phyloP scores from a whole-genome alignment of 805 yeast genomes.

The Candida rishiriensis region DNA sequence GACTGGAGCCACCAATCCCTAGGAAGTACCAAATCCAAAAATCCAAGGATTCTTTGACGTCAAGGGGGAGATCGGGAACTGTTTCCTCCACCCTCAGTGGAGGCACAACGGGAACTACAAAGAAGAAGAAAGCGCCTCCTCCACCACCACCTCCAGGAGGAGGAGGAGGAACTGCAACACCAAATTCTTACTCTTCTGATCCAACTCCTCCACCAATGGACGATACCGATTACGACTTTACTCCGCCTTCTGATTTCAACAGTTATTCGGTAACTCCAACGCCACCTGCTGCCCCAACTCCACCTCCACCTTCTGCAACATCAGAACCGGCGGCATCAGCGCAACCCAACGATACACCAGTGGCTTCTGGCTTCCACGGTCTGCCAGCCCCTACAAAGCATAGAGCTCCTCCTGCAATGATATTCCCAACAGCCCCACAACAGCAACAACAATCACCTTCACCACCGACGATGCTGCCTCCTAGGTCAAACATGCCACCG shows the following conservation, averaged over 20 bases:
- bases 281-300: conserved; percentile 5
- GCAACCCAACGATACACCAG: conserved; percentile 7
- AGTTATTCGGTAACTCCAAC: conserved; percentile 1
- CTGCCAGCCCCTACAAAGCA: conserved; percentile 23
- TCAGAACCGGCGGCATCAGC: conserved; percentile 12
- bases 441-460: conserved; percentile 4
- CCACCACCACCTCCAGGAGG: conserved; percentile 35
- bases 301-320: conserved; percentile 9
- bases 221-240: conserved; percentile 17
- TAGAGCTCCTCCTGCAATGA: conserved; percentile 15
- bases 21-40: conserved; percentile 40
- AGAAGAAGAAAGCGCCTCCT: conserved; percentile 32
- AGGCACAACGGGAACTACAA: conserved; percentile 11
- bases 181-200: conserved; percentile 13
- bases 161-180: conserved; percentile 3
- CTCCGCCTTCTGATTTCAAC: conserved; percentile 16
- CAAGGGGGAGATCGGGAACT: conserved; percentile 7
- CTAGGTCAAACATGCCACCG: conserved; percentile 13
- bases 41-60: conserved; percentile 3
- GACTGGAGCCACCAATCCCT: conserved; percentile 81
- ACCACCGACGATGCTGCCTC: background rate
- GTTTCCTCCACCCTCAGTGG: conserved; percentile 2
- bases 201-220: conserved; percentile 4
- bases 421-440: conserved; percentile 3
- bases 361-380: conserved; percentile 7